Evolutionary conservation across 495 filamentous ascomycete genomes (phyloP), one percentile per base, ranked within the genome.

Genomic region (Pseudevernia furfuracea): DNA sequence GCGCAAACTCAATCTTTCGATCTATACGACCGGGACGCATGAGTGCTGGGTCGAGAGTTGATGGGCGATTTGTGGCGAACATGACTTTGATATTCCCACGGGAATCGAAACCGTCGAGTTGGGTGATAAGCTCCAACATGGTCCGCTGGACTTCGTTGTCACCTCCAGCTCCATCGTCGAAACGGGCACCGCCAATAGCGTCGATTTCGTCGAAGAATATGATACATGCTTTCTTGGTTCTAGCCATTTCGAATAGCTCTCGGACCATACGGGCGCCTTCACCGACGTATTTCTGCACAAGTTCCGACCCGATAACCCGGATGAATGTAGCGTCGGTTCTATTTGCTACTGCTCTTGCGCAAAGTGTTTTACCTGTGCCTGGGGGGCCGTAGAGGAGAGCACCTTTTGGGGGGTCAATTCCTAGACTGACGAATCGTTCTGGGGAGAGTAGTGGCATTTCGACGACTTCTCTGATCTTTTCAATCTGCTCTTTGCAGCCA

Each of bases 131-230:
- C 73, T 98, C 94, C 79, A 98, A 77, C 94, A 98, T 98, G 59
- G 94, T 98, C 77, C 94, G 82, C 78, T 98, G 94, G n/a, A 98
- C 94, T 73, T 98, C 94, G 74, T 98, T 98, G 75, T 98, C 94
- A 66, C 94, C 94, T 69, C 94, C 94, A 52, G 94, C 95, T 56
- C 94, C 94, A 71, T 98, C 94, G 71, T 98, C 94, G 71, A 98
- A 97, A 70, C 94, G 90, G n/a, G 94, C 94, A 66, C 94, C 94
- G 72, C 94, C 94, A 65, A 98, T 89, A 38, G 94, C 94, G 76
- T 98, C 94, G 69, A 98, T 94, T 78, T 98, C 94, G 79, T 98
- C 94, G 75, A 98, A 98, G 87, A 98, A 98, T 77, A 98, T 98
- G 73, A 98, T 98, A 77, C 94, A 98, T 21, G 94, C 94, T 77